Conservation (phyloP, 2,329 filamentous ascomycete genomes). For the Sarocladiaceae sp. region DNA sequence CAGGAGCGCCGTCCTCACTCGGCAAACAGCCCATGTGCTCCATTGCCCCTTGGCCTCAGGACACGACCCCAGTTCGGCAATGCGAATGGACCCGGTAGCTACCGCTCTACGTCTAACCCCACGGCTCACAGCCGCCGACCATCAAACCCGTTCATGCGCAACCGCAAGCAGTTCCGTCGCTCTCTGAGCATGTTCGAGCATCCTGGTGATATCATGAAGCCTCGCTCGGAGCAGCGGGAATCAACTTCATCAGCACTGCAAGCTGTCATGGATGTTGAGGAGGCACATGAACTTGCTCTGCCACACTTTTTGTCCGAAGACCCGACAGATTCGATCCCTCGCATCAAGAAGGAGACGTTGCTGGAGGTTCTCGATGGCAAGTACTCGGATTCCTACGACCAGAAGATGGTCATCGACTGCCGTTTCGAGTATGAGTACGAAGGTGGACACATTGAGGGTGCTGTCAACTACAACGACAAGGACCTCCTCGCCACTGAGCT, state of each 20-base stretch:
- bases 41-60: constrained; percentile 53
- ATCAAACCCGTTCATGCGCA: constrained; percentile 65
- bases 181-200: constrained; percentile 98
- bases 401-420: constrained; percentile 88
- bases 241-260: constrained; percentile 45
- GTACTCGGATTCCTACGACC: constrained; percentile 68
- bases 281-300: constrained; percentile 64
- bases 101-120: constrained; percentile 70
- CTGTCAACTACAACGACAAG: constrained; percentile 96
- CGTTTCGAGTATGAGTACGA: constrained; percentile 99
- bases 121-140: constrained; percentile 62
- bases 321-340: constrained; percentile 77
- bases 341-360: constrained; percentile 77
- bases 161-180: constrained; percentile 82
- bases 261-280: constrained; percentile 79
- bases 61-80: constrained; percentile 58
- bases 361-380: constrained; percentile 83
- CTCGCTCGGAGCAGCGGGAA: constrained; percentile 56
- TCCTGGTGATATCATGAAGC: constrained; percentile 79
- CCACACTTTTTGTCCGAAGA: constrained; percentile 80
- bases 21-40: constrained; percentile 51
- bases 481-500: constrained; percentile 75
- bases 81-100: constrained; percentile 35
- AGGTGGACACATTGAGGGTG: constrained; percentile 88
- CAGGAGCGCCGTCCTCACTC: constrained; percentile 59